Base-by-base conservation (phyloP, 441 rosid genomes). In the Sinapis alba region DNA sequence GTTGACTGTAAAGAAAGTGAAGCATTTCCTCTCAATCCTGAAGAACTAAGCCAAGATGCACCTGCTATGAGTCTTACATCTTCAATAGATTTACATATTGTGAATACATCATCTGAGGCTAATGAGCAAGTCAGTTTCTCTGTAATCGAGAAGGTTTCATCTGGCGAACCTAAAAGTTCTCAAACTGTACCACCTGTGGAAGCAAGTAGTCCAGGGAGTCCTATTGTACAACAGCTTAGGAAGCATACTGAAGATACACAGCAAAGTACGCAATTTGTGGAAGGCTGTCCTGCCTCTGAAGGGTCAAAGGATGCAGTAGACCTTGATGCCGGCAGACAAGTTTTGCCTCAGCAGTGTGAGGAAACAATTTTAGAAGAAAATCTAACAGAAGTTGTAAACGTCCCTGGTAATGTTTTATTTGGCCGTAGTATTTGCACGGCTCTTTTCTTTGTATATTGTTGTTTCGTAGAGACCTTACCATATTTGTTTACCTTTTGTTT, bases 331-430 rank as follows among this genome's bases (percentile, higher is more conserved):
- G 74, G 68, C 77, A 80, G 68, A 32, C 45, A 62, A 43, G 72
- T 65, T 76, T 36, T 75, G 56, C 73, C 63, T 63, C 74, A 71
- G 67, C 80, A 78, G 74, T 36, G 62, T 18, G 78, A 71, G 74
- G 85, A 74, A 65, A 65, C 23, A 45, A 23, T 50, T n/a, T 19
- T 61, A 20, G 71, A 84, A 72, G 85, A 79, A 81, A 83, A 71
- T 70, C 20, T 72, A 73, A 65, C 72, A 62, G 82, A 73, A 68
- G 73, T 72, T 36, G 58, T 69, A 21, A 76, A 76, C 16, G 79
- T 60, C 72, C 75, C 88, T 74, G 99, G 98, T 93, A 74, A 79
- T 28, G 43, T 68, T 73, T n/a, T 77, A 32, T 41, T 23, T 66
- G 62, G 66, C 7, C 34, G 7, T 16, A 47, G 54, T 67, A 53